Base-by-base conservation (phyloP, 225 moss, liverwort and hornwort genomes). In the Rhytidiadelphus loreus region DNA sequence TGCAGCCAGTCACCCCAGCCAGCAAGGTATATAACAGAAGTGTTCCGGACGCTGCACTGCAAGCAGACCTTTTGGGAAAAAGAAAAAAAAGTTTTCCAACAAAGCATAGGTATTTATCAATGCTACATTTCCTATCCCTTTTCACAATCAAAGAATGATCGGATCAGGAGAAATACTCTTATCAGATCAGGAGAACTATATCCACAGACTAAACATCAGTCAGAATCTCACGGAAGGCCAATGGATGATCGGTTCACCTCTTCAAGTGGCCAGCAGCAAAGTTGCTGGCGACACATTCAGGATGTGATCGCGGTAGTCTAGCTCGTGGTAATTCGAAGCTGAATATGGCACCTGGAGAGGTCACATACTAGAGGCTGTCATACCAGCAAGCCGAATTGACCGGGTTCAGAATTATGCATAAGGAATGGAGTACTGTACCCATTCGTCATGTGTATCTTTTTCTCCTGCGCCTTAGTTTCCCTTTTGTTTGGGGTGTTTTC, bases 241-340 rank as follows among this genome's bases (percentile, higher is more conserved):
- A 83, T 57, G 88, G 86, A 88, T 70, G 81, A 77, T 41, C 81
- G 61, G 84, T 81, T 88, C 87, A 92, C 88, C 92, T 89, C 69
- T 73, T 73, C 72, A 72, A 88, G 88, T 52, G 65, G 48, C 37
- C 64, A 78, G 82, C 64, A 78, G 82, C 28, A 43, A 89, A 82
- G 64, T 64, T 50, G 37, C 30, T 64, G 48, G 64, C 2, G 32
- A 81, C 20, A 86, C 80, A 43, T n/a, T 87, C 92, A 80, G 59
- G 90, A 86, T 83, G 60, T 48, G 82, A 59, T 82, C 77, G 81
- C 68, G 70, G 52, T 57, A 44, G 55, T 62, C n/a, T 43, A 60
- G 58, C 58, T 82, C 76, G 22, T 74, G 70, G 75, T 66, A 64
- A 21, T 72, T 89, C 77, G 71, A 66, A 33, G 88, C 74, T 84